Evolutionary conservation across 2,329 filamentous ascomycete species (phyloP).

Genomic region (Knufia petricola): DNA sequence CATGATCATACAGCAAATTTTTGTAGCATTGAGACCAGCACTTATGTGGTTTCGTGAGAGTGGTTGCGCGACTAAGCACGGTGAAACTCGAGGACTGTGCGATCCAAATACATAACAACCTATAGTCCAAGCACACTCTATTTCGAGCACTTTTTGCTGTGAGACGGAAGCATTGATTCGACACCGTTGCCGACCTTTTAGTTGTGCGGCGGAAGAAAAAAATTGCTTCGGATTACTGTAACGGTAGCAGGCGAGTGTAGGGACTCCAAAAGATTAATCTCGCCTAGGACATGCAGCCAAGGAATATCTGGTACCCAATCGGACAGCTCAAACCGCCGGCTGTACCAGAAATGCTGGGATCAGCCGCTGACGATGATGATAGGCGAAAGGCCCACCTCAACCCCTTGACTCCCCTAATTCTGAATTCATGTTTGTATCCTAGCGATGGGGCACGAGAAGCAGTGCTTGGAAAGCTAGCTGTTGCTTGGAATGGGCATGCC

Average conservation of each 20-base stretch:
- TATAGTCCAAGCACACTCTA: not conserved
- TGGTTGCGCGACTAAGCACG: not conserved
- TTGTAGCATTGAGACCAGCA: not conserved
- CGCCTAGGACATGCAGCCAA: not conserved
- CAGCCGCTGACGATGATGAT: constrained; percentile 7
- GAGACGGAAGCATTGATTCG: not conserved
- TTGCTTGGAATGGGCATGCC: constrained; percentile 3
- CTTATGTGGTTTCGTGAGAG: not conserved
- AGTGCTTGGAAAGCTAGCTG: constrained; percentile 3
- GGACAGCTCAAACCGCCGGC: not conserved
- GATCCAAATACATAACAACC: not conserved
- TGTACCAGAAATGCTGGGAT: constrained; percentile 5
- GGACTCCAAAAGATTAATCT: too few relatives aligned
- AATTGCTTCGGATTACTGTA: not conserved
- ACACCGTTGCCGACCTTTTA: not conserved
- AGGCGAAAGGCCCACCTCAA: not conserved
- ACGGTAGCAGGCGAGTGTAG: too few relatives aligned
- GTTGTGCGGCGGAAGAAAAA: not conserved
- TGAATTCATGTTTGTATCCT: constrained; percentile 7
- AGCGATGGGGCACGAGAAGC: not conserved
- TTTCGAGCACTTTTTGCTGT: not conserved
- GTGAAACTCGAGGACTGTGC: not conserved
- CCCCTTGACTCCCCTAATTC: not conserved
- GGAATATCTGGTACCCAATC: constrained; percentile 1
- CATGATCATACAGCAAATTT: not conserved